Base-by-base conservation (phyloP, 352 stramenopile genomes). In the Pythium periplocum region DNA sequence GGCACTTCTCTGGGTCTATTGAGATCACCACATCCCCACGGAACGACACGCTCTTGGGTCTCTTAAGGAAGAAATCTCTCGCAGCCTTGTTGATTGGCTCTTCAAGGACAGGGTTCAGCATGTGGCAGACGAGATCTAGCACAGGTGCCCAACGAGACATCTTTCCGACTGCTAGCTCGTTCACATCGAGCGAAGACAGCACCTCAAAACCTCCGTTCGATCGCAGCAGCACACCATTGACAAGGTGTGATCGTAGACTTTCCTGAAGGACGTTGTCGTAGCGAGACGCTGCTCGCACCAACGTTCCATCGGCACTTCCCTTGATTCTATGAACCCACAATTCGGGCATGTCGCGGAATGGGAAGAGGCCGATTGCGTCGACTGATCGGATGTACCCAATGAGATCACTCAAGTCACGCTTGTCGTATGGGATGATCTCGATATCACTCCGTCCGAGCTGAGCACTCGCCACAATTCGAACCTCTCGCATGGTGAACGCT, bases 1-100 rank as follows among this genome's bases (percentile, higher is more conserved):
- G 76, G 37, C 61, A 77, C 5, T 66, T 69, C 1, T 82, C 64
- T 0, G 71, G 32, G 48, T 91, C 69, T 47, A 88, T 59, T 1
- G 75, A 69, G 43, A 93, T 75, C 26, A 93, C 66, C 45, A 93
- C 53, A 42, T 91, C 70, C 9, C 83, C 78, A 40, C 57, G 51
- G n/a, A 61, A 68, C 30, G 59, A 56, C 4, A 51, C 35, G 37
- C 55, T 70, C 31, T 51, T 58, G 2, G 52, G 45, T 34, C 55
- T 51, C 43, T 71, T 69, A n/a, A 86, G 47, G 11, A 90, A 35
- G 51, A 90, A 86, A 3, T 67, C 53, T 39, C 68, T 78, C 3
- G 73, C 77, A 32, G 60, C 58, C 9, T 64, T 35, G 39, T 90
- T 90, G 4, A 78, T 64, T 0, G 37, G 41, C 0, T 68, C 64